phyloP scores from a whole-genome alignment of 2,329 filamentous ascomycete species.

The Alternaria longipes region DNA sequence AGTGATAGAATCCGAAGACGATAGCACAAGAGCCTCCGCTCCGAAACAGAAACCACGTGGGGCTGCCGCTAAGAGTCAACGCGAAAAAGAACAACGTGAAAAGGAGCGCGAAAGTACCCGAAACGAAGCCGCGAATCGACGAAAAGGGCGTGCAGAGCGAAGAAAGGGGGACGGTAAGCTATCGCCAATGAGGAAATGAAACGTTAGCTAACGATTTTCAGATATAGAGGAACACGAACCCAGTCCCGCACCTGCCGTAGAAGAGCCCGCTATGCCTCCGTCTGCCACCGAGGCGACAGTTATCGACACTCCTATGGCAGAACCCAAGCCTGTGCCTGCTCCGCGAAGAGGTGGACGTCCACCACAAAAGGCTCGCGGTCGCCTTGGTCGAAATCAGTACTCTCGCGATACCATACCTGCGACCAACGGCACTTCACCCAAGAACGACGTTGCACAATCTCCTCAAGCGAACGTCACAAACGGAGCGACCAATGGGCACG shows the following conservation, averaged over 20 bases:
- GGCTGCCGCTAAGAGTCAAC: conserved; percentile 60
- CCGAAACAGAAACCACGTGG: conserved; percentile 56
- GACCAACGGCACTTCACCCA: conserved; percentile 46
- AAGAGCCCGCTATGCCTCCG: conserved; percentile 39
- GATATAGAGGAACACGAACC: conserved; percentile 41
- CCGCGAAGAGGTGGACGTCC: conserved; percentile 48
- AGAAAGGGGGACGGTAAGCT: conserved; percentile 79
- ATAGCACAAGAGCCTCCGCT: conserved; percentile 57
- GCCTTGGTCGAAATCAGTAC: conserved; percentile 52
- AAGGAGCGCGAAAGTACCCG: conserved; percentile 76
- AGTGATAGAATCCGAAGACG: conserved; percentile 77
- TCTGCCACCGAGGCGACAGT: conserved; percentile 35
- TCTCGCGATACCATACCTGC: conserved; percentile 46
- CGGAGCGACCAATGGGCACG: conserved; percentile 50
- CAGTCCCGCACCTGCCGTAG: conserved; percentile 33
- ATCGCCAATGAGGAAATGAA: conserved; percentile 15
- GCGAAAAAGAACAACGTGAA: conserved; percentile 69
- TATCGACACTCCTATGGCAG: conserved; percentile 36
- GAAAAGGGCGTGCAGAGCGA: conserved; percentile 83
- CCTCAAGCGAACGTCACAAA: conserved; percentile 46
- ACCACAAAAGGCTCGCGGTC: conserved; percentile 43
- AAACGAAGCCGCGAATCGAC: conserved; percentile 77
- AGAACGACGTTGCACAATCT: conserved; percentile 42
- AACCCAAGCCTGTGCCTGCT: conserved; percentile 39
- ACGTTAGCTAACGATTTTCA: conserved; percentile 33